These are phyloP conservation scores for Pyrenophora teres DNA, from an alignment of 2,329 filamentous ascomycete species.

Conservation along the genomic window DNA sequence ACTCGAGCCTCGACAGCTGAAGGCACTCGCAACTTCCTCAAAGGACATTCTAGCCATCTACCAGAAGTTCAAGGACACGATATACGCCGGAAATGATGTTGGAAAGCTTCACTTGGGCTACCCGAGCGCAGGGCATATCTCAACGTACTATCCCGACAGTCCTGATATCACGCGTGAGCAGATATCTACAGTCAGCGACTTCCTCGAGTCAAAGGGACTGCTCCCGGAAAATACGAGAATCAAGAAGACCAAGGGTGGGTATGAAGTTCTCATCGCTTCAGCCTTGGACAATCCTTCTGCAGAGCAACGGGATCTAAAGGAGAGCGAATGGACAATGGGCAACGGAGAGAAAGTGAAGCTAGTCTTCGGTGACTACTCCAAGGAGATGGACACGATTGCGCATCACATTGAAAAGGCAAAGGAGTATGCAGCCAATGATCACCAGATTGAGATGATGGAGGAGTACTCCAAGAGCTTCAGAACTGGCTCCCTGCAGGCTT, in stretches of 20 bases:
- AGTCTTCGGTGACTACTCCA: slow-evolving; percentile 53
- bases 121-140: slow-evolving; percentile 55
- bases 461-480: slow-evolving; percentile 57
- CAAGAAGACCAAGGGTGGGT: slow-evolving; percentile 51
- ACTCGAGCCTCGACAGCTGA: slow-evolving; percentile 50
- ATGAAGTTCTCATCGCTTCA: slow-evolving; percentile 56
- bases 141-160: slow-evolving; percentile 57
- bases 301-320: slow-evolving; percentile 49
- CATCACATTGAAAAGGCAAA: slow-evolving; percentile 53
- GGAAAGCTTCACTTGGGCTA: slow-evolving; percentile 56
- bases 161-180: slow-evolving; percentile 55
- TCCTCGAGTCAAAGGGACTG: slow-evolving; percentile 52
- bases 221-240: slow-evolving; percentile 58
- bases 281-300: slow-evolving; percentile 48
- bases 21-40: slow-evolving; percentile 51
- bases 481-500: slow-evolving; percentile 56
- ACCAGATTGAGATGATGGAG: slow-evolving; percentile 51
- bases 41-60: slow-evolving; percentile 49
- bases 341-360: slow-evolving; percentile 54
- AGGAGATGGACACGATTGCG: slow-evolving; percentile 54
- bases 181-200: slow-evolving; percentile 53
- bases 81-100: slow-evolving; percentile 51
- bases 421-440: slow-evolving; percentile 54
- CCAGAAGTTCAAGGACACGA: slow-evolving; percentile 50
- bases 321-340: slow-evolving; percentile 53